Conservation (phyloP, 345 rosid species). For the Cardamine chenopodiifolia region DNA sequence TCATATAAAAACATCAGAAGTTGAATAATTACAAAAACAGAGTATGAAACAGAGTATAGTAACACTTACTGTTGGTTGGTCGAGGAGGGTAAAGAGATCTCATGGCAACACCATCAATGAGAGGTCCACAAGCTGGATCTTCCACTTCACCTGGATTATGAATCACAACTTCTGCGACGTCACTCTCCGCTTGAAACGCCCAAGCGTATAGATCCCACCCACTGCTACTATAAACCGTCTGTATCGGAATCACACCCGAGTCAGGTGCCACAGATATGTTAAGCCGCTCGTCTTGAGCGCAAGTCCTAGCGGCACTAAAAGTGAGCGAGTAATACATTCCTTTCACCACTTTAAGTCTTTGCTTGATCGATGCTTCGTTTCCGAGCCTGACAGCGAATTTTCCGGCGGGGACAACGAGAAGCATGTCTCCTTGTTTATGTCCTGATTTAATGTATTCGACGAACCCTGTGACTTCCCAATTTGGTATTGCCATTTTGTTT, state of each 20-base stretch:
- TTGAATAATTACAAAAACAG: background rate
- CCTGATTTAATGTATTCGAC: slow-evolving; percentile 90
- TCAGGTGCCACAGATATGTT: slow-evolving; percentile 78
- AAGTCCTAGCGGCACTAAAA: slow-evolving; percentile 85
- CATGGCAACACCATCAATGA: slow-evolving; percentile 72
- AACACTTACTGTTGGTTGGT: slow-evolving; percentile 55
- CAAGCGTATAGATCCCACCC: slow-evolving; percentile 91
- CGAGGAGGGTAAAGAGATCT: slow-evolving; percentile 64
- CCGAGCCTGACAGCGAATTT: slow-evolving; percentile 79
- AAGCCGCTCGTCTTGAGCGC: slow-evolving; percentile 80
- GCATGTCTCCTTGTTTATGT: slow-evolving; percentile 93
- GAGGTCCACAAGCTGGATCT: slow-evolving; percentile 90
- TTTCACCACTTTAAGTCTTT: slow-evolving; percentile 52
- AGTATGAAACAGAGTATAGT: background rate
- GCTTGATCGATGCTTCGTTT: slow-evolving; percentile 90
- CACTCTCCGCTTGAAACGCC: slow-evolving; percentile 62
- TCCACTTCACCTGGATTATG: slow-evolving; percentile 87
- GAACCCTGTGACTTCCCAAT: slow-evolving; percentile 77
- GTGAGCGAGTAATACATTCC: slow-evolving; percentile 75
- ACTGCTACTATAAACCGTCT: slow-evolving; percentile 74
- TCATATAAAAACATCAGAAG: background rate
- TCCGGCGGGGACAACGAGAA: slow-evolving; percentile 83
- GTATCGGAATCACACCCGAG: slow-evolving; percentile 74
- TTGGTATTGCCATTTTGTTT: slow-evolving; percentile 58
- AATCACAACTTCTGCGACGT: slow-evolving; percentile 52